phyloP scores from a whole-genome alignment of 1,284 basidiomycete genomes.

The Caloboletus firmus region DNA sequence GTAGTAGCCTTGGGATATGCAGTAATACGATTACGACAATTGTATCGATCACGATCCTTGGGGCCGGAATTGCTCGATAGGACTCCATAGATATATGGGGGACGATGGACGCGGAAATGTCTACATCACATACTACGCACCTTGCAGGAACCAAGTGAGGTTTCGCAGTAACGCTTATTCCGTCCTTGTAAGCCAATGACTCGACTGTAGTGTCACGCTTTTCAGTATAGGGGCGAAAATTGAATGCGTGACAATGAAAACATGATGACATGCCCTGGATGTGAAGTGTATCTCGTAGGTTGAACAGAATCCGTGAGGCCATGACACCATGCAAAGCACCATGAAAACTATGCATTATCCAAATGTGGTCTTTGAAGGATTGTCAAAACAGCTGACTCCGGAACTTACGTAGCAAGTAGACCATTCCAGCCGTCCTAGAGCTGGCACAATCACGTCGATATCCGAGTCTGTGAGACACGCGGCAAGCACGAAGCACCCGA shows the following conservation, averaged over 20 bases:
- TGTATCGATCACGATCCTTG: background rate
- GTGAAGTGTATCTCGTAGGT: no score
- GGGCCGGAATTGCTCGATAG: background rate
- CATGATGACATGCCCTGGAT: no score
- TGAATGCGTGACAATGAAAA: no score
- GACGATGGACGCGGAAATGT: background rate
- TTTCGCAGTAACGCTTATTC: background rate
- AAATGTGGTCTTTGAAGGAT: background rate
- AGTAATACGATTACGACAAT: background rate
- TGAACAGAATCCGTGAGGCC: conserved; percentile 3
- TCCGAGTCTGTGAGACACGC: background rate
- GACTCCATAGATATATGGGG: background rate
- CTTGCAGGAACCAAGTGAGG: background rate
- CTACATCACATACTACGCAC: background rate
- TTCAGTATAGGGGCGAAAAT: no score
- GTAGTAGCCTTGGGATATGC: background rate
- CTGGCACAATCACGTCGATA: background rate
- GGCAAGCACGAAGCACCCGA: background rate
- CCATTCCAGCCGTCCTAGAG: background rate
- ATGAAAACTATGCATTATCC: background rate
- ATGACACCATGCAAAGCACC: background rate
- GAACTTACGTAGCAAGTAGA: background rate
- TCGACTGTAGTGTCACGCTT: background rate
- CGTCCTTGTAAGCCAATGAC: background rate
- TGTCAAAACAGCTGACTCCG: no score